phyloP scores from a whole-genome alignment of 768 basidiomycete species.

The Stropharia rugosoannulata region DNA sequence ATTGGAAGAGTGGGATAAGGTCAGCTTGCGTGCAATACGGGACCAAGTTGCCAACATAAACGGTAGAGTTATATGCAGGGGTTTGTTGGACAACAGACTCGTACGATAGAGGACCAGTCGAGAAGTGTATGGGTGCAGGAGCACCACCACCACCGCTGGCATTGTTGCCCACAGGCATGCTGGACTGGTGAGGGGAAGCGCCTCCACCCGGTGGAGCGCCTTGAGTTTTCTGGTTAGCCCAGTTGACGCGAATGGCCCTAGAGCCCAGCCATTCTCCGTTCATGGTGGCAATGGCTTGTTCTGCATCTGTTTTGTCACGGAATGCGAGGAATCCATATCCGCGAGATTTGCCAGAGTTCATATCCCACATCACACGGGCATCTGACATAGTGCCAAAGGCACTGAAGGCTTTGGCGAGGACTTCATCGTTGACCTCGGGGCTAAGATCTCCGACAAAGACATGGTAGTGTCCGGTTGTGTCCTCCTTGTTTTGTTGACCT shows the following conservation, averaged over 20 bases:
- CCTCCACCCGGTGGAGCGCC: conserved; percentile 42
- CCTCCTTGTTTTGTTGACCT: conserved; percentile 97
- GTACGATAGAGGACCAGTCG: conserved; percentile 85
- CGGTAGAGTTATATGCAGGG: conserved; percentile 90
- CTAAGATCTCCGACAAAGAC: conserved; percentile 99
- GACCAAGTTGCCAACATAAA: conserved; percentile 98
- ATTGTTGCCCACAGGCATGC: conserved; percentile 25
- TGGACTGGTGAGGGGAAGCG: conserved; percentile 41
- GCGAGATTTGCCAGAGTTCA: conserved; percentile 98
- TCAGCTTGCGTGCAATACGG: conserved; percentile 98
- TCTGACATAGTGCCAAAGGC: conserved; percentile 97
- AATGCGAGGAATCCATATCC: conserved; percentile 99
- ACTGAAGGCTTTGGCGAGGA: conserved; percentile 93
- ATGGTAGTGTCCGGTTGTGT: conserved; percentile 95
- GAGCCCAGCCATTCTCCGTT: conserved; percentile 99
- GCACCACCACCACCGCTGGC: conserved; percentile 44
- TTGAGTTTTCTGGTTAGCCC: conserved; percentile 99
- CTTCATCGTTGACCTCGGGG: conserved; percentile 98
- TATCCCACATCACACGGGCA: conserved; percentile 99
- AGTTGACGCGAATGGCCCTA: conserved; percentile 98
- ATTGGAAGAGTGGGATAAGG: conserved; percentile 96
- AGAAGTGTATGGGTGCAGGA: conserved; percentile 90
- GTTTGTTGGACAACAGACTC: conserved; percentile 94
- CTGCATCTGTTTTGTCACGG: conserved; percentile 98
- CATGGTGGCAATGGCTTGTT: conserved; percentile 99